Conservation (phyloP, 352 stramenopile species). For the Phytophthora nicotianae region DNA sequence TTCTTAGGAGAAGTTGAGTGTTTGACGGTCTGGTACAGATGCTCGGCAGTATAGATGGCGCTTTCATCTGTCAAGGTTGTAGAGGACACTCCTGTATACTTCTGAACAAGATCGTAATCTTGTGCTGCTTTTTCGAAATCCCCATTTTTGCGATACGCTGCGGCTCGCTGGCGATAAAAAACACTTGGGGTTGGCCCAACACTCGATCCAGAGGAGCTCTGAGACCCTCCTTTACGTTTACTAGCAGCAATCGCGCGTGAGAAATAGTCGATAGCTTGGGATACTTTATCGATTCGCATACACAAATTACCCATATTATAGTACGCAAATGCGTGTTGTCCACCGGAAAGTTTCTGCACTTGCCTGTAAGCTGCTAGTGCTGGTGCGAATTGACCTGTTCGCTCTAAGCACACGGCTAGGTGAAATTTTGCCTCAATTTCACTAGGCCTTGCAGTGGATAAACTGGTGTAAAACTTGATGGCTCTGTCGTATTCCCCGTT, state of each 20-base stretch:
- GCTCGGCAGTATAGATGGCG: constrained; percentile 21
- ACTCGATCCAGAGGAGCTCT: constrained; percentile 1
- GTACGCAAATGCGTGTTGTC: constrained; percentile 48
- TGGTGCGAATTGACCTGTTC: constrained; percentile 37
- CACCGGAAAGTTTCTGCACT: constrained; percentile 29
- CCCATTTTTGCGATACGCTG: constrained; percentile 57
- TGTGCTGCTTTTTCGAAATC: constrained; percentile 69
- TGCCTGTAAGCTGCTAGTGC: constrained; percentile 45
- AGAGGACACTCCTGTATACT: background rate
- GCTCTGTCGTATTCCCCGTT: constrained; percentile 50
- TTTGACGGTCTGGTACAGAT: constrained; percentile 20
- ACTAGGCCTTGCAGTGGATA: constrained; percentile 14
- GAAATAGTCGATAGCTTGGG: constrained; percentile 54
- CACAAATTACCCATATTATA: constrained; percentile 65
- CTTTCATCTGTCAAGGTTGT: constrained; percentile 9
- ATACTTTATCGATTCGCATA: constrained; percentile 43
- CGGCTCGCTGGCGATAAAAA: constrained; percentile 61
- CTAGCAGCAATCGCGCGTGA: constrained; percentile 43
- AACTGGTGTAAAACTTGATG: constrained; percentile 42
- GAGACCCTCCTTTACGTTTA: constrained; percentile 17
- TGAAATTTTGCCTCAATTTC: constrained; percentile 48
- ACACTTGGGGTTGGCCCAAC: constrained; percentile 24
- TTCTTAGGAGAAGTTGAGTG: constrained; percentile 6
- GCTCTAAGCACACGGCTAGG: constrained; percentile 57
- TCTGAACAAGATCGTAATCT: constrained; percentile 47